These are phyloP conservation scores for Auricularia heimuer DNA, from an alignment of 768 basidiomycete genomes.

Conservation along the genomic window DNA sequence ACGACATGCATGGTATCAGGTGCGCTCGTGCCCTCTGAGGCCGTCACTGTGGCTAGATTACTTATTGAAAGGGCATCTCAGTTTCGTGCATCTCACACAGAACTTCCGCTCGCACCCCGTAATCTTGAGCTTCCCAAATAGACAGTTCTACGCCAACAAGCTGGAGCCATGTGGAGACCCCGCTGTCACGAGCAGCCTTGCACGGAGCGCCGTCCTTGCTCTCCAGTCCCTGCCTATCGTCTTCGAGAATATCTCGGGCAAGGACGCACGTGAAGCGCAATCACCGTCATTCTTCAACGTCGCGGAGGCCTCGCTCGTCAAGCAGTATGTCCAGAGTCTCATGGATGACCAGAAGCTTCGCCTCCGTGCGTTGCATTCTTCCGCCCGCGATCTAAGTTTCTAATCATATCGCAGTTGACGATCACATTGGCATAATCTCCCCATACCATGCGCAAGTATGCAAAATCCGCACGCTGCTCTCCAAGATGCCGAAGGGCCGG, in stretches of 20 bases:
- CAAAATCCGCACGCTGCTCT: constrained; percentile 35
- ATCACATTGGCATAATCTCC: constrained; percentile 50
- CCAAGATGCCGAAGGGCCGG: constrained; percentile 16
- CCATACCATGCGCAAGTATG: constrained; percentile 54
- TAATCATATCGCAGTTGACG: constrained; percentile 25
- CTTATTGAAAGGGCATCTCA: constrained; percentile 14
- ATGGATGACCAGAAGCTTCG: constrained; percentile 20
- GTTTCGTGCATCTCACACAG: constrained; percentile 51
- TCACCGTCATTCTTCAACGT: constrained; percentile 69
- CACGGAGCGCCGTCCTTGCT: constrained; percentile 33
- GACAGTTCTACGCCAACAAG: constrained; percentile 47
- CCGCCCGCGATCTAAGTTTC: no score
- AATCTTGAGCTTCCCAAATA: constrained; percentile 54
- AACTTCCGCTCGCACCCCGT: constrained; percentile 57
- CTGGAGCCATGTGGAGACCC: constrained; percentile 38
- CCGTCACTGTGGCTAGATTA: no score
- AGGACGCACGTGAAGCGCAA: constrained; percentile 53
- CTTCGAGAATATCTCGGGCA: constrained; percentile 50
- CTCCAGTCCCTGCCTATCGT: constrained; percentile 46
- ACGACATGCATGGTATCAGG: not conserved
- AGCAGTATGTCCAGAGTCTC: constrained; percentile 32
- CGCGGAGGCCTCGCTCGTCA: constrained; percentile 46
- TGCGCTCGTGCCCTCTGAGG: not conserved
- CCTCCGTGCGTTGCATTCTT: constrained; percentile 6
- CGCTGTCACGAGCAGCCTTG: constrained; percentile 27